Conservation (phyloP, 1,139 yeast species). For the Kodamaea anthophila region DNA sequence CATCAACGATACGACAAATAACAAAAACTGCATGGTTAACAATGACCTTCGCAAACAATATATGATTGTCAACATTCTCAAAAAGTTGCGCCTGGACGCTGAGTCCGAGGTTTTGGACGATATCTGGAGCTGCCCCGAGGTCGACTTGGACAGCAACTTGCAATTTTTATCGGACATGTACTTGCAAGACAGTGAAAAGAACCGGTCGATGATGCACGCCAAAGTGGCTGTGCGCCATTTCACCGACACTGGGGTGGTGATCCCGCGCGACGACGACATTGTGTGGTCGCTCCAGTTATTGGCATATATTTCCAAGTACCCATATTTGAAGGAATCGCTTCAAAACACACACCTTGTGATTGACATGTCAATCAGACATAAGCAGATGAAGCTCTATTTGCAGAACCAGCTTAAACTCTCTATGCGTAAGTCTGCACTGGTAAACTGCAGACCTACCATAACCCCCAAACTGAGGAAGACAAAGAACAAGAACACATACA, state of each 20-base stretch:
- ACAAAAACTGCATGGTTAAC: constrained; percentile 14
- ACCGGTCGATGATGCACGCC: constrained; percentile 21
- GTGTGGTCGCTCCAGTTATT: constrained; percentile 88
- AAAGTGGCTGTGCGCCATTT: constrained; percentile 57
- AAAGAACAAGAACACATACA: constrained; percentile 6
- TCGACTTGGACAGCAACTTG: constrained; percentile 40
- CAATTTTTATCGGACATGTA: constrained; percentile 39
- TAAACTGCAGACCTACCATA: constrained; percentile 27
- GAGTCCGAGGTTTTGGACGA: constrained; percentile 32
- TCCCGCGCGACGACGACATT: constrained; percentile 89
- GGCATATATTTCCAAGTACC: constrained; percentile 90
- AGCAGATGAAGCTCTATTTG: constrained; percentile 33
- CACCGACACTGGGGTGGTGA: constrained; percentile 62
- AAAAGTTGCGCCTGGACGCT: constrained; percentile 35
- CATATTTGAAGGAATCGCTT: constrained; percentile 65
- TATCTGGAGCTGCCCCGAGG: constrained; percentile 27
- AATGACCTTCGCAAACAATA: constrained; percentile 33
- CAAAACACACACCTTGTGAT: constrained; percentile 63
- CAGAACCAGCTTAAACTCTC: constrained; percentile 35
- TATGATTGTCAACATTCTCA: constrained; percentile 31
- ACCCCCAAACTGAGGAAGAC: constrained; percentile 33
- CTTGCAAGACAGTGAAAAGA: constrained; percentile 31
- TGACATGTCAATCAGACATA: constrained; percentile 49
- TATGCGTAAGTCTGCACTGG: constrained; percentile 25
- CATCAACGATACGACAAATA: constrained; percentile 7